Base-by-base conservation (phyloP, 2,329 filamentous ascomycete genomes). In the Lecanoromycetidae sp. region DNA sequence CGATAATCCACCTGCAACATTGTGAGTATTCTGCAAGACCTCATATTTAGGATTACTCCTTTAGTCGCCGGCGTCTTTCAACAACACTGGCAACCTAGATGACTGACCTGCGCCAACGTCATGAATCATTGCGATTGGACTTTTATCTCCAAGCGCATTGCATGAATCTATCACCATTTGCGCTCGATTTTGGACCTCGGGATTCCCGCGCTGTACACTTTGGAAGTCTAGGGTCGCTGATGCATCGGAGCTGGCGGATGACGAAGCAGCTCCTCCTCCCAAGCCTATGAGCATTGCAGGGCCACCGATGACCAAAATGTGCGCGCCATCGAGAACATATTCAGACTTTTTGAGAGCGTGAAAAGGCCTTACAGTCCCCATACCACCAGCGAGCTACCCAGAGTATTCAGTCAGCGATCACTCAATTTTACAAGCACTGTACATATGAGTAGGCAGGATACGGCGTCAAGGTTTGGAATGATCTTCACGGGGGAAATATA, bases 131-230 rank as follows among this genome's bases (percentile, higher is more conserved):
- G 86, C 82, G 56, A 98, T 96, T 0, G 91, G 91, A 61, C 84
- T 96, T 54, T 87, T 72, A 3, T 80, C 70, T 13, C 88, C 90
- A 57, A 96, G 76, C 3, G 86, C 82, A 23, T 84, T 80, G 63
- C 91, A 98, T 4, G 87, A 82, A 65, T 96, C 91, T 66, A 98
- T 98, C 54, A 98, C 91, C 77, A 96, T 94, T 67, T 98, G 91
- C 2, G 90, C 91, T 57, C 91, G 77, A 53, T 91, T 76, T 66
- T 98, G 87, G 65, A 96, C 90, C 67, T 98, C 91, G 1, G 91
- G 88, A 60, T 98, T 98, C 38, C 90, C 91, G 67, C 91, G 76
- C 68, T 98, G 91, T 26, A 98, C 91, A 69, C 87, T 95, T 57
- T 90, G 87, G 66, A 96, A 98, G 63, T 98, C 91, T 2, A 98